These are phyloP conservation scores for Trichophyton mentagrophytes DNA, from an alignment of 2,329 filamentous ascomycete species.

Conservation along the genomic window DNA sequence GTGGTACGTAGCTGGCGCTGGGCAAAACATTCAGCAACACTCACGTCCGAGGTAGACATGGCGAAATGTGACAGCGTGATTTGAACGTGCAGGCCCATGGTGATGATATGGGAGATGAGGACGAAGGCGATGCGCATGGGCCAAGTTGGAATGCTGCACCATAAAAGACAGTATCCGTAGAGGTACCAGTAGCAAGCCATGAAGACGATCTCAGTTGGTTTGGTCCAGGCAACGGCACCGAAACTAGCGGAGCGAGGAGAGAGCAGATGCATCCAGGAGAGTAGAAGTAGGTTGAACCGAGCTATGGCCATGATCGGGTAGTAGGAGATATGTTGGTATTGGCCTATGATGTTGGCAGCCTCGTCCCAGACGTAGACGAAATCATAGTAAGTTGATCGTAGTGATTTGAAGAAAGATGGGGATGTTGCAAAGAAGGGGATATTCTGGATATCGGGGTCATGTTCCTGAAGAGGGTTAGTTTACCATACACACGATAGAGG, in stretches of 20 bases:
- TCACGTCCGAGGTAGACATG: conserved; percentile 80
- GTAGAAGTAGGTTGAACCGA: conserved; percentile 72
- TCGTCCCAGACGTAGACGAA: conserved; percentile 65
- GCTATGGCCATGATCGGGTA: conserved; percentile 69
- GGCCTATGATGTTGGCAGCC: conserved; percentile 54
- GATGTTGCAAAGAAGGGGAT: conserved; percentile 79
- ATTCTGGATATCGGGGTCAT: conserved; percentile 89
- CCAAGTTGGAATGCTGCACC: conserved; percentile 55
- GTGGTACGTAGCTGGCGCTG: conserved; percentile 85
- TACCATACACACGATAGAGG: neutral
- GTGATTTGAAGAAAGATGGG: conserved; percentile 59
- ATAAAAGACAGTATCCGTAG: conserved; percentile 72
- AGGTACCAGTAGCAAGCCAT: conserved; percentile 73
- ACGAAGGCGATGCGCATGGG: conserved; percentile 60
- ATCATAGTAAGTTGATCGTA: conserved; percentile 73
- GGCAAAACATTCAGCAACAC: conserved; percentile 70
- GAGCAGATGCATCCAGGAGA: conserved; percentile 67
- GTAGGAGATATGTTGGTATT: conserved; percentile 67
- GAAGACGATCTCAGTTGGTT: conserved; percentile 62
- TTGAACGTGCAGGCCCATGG: conserved; percentile 72
- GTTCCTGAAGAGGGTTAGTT: conserved; percentile 42
- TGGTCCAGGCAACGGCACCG: conserved; percentile 69
- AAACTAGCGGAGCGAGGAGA: conserved; percentile 57
- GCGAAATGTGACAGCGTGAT: conserved; percentile 86
- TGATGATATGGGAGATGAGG: conserved; percentile 65